Evolutionary conservation across 345 rosid genomes (phyloP), one percentile per base, ranked within the genome.

Genomic region (Brassica rapa): DNA sequence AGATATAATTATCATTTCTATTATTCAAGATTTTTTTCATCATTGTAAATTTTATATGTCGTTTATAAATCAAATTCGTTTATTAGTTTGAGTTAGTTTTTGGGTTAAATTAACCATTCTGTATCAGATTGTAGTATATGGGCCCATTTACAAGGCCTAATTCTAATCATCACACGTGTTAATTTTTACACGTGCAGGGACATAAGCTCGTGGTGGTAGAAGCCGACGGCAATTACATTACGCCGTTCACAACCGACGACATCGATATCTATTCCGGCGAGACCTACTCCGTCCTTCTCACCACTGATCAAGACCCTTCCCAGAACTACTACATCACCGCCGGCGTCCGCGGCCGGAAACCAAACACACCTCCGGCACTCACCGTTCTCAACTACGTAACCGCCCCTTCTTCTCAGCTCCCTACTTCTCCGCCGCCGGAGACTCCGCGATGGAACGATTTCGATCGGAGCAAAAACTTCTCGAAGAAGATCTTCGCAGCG

Each of bases 201-300:
- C 98, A 94, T 83, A 90, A 77, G 46, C 84, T 94, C 84, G 10
- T 78, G 32, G 97, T 89, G 69, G 96, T 94, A 16, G 98, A 92
- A 81, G 98, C 96, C 0, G 98, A 94, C 83, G 97, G 91, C n/a
- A 90, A 94, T 70, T 87, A 91, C 65, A 81, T 94, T 2, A 77
- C 87, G 27, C 97, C 93, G 27, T 92, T 92, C 46, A n/a, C 32
- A 12, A 85, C 84, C 0, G 79, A 86, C 4, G 86, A 89, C 32
- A 19, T 94, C 51, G 92, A 89, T 81, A 83, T 92, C 25, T 89
- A 92, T 39, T 90, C 93, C 8, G 98, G 98, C 56, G 93, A 94
- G 60, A 90, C 82, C 80, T 94, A 92, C 86, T 94, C 98, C 0
- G 85, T 94, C 1, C 73, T 94, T 5, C 39, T 94, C 2, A 84